Evolutionary conservation across 805 yeast species (phyloP), one percentile per base, ranked within the genome.

Genomic region (Saturnispora sanitii): DNA sequence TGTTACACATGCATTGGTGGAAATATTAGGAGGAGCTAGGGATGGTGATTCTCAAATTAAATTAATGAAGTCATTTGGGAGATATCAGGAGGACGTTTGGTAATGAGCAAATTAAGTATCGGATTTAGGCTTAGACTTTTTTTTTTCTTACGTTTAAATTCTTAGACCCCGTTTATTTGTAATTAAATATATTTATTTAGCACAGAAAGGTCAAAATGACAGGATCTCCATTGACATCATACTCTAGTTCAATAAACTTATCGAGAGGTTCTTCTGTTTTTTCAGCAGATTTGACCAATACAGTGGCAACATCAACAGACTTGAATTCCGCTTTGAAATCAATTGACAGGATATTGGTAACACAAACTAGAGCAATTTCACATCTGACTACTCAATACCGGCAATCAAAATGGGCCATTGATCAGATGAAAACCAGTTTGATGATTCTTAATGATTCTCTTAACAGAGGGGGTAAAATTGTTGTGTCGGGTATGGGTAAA

Each of bases 11-110:
- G 69, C 84, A 1, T 64, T 92, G 40, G 71, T 69, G 9, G 68
- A 71, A 43, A 75, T 88, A 42, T 56, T 90, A 28, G 61, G 76
- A 25, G 60, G 68, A 37, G 71, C 70, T 45, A 62, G 81, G 21
- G 50, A 77, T 45, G 95, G 92, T 8, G 74, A 73, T 40, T 82
- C 76, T 40, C 63, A 77, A 45, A 66, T 88, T 43, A 81, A 83
- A 64, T 70, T 76, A 45, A 68, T 82, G 68, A 83, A 82, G 60
- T 73, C 82, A 7, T 77, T 79, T 52, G 90, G 90, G 54, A 74
- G 79, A 57, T 90, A 84, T 61, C 96, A 87, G 64, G 97, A 90
- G 64, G 97, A 90, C 68, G 94, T 90, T 11, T 90, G 98, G 97
- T 90, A 67, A 63, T 9, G 22, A 7, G 15, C 25, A 9, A 4